phyloP scores from a whole-genome alignment of 164 flowering plant genomes.

The grape (Vitis vinifera) region DNA sequence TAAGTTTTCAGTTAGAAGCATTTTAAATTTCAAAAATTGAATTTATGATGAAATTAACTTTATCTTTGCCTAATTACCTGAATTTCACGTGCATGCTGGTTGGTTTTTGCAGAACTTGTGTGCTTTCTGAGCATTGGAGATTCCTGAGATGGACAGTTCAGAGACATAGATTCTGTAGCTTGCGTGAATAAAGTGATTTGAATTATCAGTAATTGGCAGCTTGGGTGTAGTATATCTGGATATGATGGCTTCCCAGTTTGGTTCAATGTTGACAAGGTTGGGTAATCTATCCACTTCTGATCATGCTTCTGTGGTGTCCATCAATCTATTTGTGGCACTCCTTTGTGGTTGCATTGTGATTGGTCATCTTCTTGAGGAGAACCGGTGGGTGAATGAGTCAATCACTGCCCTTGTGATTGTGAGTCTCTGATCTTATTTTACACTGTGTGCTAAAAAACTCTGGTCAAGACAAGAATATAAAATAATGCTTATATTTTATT shows the following conservation, averaged over 20 bases:
- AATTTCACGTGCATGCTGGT: no score
- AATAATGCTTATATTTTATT: no score
- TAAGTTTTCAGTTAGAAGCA: no score
- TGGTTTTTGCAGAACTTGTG: constrained; percentile 6
- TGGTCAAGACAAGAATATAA: no score
- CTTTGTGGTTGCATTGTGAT: constrained; percentile 73
- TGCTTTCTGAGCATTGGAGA: constrained; percentile 2
- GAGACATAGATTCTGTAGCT: constrained; percentile 20
- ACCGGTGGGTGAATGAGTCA: constrained; percentile 72
- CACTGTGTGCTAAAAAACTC: no score
- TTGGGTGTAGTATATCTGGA: constrained; percentile 3
- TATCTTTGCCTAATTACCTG: no score
- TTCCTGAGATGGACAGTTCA: constrained; percentile 28
- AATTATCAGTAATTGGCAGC: not conserved
- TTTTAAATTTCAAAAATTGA: no score
- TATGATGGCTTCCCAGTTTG: constrained; percentile 26
- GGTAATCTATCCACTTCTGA: constrained; percentile 42
- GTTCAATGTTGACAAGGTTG: constrained; percentile 18
- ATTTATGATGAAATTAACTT: no score
- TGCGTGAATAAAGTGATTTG: not conserved
- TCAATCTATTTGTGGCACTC: constrained; percentile 65
- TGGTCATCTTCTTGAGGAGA: constrained; percentile 74
- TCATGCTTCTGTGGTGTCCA: constrained; percentile 54
- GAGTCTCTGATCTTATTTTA: constrained; percentile 14
- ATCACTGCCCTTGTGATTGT: constrained; percentile 70